phyloP scores from a whole-genome alignment of 768 basidiomycete species.

The Calocybe indica region DNA sequence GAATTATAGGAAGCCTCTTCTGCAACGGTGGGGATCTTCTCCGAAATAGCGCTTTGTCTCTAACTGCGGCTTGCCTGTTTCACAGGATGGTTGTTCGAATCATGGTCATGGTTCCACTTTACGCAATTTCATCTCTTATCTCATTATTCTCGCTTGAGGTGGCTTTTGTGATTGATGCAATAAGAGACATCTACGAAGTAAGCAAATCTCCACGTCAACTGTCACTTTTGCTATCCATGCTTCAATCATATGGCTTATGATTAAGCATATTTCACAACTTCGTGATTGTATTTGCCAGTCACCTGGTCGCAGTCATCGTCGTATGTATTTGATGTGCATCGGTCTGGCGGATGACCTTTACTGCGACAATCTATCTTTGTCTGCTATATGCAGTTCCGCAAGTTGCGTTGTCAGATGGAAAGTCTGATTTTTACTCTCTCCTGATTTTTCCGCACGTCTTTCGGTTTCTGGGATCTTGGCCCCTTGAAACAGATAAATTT shows the following conservation, averaged over 20 bases:
- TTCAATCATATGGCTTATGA: too few species aligned
- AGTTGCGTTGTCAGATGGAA: too few species aligned
- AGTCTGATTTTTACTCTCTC: too few species aligned
- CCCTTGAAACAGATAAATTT: background rate
- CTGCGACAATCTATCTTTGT: too few species aligned
- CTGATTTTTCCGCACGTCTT: background rate
- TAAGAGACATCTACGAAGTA: constrained; percentile 96
- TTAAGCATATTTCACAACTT: too few species aligned
- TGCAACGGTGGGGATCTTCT: constrained; percentile 57
- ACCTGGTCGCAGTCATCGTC: too few species aligned
- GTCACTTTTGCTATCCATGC: too few species aligned
- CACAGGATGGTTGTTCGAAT: constrained; percentile 86
- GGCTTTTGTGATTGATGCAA: constrained; percentile 92
- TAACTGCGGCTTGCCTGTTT: background rate
- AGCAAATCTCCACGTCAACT: constrained; percentile 11
- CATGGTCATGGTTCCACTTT: constrained; percentile 95
- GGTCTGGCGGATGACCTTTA: too few species aligned
- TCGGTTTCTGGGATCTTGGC: too few species aligned
- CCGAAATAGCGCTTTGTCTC: background rate
- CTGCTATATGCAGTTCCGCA: too few species aligned
- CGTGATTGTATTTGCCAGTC: too few species aligned
- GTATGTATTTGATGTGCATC: too few species aligned
- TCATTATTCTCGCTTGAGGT: constrained; percentile 91
- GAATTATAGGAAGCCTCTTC: constrained; percentile 76
- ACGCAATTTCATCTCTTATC: constrained; percentile 86